Evolutionary conservation across 768 basidiomycete species (phyloP), one percentile per base, ranked within the genome.

Genomic region (Glaciozyma martinii): DNA sequence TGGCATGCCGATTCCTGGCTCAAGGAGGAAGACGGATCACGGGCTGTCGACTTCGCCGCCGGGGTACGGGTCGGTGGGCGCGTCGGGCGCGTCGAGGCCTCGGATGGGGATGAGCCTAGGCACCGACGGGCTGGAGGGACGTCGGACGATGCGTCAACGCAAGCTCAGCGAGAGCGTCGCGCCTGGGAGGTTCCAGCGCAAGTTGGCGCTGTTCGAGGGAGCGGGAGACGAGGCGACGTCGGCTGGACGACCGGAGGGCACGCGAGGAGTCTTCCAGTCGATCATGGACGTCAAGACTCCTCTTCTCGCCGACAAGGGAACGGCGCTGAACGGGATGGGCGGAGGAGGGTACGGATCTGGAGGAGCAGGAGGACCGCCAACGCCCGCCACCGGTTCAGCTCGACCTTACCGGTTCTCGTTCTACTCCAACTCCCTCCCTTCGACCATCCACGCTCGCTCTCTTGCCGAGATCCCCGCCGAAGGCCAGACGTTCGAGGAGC

Each of bases 381-480:
- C 57, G 82, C 56, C 64, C 8, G 40, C 56, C 5, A 59, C 67
- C 59, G 61, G 70, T 66, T 77, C 91, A 68, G 90, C 92, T 73
- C 81, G 91, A 72, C 94, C 93, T 13, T 98, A 97, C 74, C 84
- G 95, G 53, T 99, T 98, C 78, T 97, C 95, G 0, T 99, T 98
- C 79, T 99, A 98, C 78, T 97, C 90, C 23, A 98, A 95, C 73
- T 82, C 87, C 6, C 79, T 95, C 56, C 85, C 86, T 4, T 87
- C 91, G 0, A 97, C 95, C 2, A 97, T 99, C 56, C 94, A 98
- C 78, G 89, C 95, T 0, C 83, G 92, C 23, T 92, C 87, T 67
- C 78, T 99, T 21, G 85, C 88, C 62, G 95, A 99, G 76, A 82
- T 99, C 21, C 95, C 95, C 0, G 90, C 88, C 0, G 92, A 94